Percentiles rank a stretch among this genome's conserved stretches.
These are phyloP conservation scores for Fusarium staphyleae DNA, from an alignment of 2,329 filamentous ascomycete species.

Conservation along the genomic window DNA sequence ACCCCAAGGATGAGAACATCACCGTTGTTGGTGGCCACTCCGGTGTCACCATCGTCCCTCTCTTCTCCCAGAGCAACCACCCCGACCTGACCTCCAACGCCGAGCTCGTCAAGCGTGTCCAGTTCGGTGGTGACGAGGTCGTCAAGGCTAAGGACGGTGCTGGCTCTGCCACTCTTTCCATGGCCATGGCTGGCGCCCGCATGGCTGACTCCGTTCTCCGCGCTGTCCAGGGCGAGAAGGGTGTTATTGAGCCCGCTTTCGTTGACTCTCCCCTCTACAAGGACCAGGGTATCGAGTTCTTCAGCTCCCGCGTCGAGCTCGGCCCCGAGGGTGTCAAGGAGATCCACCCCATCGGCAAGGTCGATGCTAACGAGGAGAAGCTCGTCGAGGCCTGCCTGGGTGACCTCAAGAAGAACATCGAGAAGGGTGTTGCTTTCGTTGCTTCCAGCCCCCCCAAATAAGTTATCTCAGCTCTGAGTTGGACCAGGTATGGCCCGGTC, in stretches of 20 bases:
- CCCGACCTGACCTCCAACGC: constrained; percentile 79
- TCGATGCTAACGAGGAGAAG: constrained; percentile 87
- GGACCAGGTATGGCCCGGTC: constrained; percentile 3
- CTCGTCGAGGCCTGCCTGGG: constrained; percentile 84
- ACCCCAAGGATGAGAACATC: constrained; percentile 93
- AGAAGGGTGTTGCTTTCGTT: constrained; percentile 78
- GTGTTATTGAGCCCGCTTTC: constrained; percentile 93
- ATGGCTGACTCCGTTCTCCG: constrained; percentile 92
- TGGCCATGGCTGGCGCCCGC: constrained; percentile 92
- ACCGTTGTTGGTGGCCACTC: constrained; percentile 97
- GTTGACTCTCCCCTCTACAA: constrained; percentile 98
- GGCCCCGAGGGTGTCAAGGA: constrained; percentile 96
- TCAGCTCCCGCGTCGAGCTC: constrained; percentile 93
- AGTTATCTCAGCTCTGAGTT: constrained; percentile 36
- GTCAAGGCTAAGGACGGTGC: constrained; percentile 99
- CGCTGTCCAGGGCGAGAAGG: constrained; percentile 91
- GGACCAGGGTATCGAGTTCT: constrained; percentile 97
- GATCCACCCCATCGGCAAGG: constrained; percentile 84
- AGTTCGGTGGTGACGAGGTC: constrained; percentile 99
- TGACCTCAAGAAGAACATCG: constrained; percentile 94
- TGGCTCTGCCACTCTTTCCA: constrained; percentile 95
- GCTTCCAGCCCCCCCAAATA: constrained; percentile 67
- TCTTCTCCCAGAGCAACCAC: constrained; percentile 94
- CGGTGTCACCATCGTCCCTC: constrained; percentile 96
- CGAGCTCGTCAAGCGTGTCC: constrained; percentile 89